These are phyloP conservation scores for Tetraselmis chui DNA, from an alignment of 139 green algal genomes.

Conservation along the genomic window DNA sequence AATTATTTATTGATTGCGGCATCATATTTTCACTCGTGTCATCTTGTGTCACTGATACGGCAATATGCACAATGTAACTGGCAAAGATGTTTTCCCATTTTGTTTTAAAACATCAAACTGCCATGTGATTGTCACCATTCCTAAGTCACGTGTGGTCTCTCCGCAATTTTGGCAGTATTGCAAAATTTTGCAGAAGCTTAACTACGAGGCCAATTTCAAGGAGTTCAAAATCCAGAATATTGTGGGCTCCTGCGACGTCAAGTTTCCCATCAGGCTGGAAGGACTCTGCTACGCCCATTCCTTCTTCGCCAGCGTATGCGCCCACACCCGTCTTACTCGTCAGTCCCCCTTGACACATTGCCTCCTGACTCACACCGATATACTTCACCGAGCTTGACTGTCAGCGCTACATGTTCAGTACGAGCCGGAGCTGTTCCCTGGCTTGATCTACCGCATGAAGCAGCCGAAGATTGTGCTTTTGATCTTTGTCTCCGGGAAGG, in stretches of 20 bases:
- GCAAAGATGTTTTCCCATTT: too few relatives aligned
- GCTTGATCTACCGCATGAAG: slow-evolving; percentile 98
- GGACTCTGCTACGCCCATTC: slow-evolving; percentile 64
- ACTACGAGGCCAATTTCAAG: slow-evolving; percentile 76
- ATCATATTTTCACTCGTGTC: too few relatives aligned
- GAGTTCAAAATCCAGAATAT: slow-evolving; percentile 98
- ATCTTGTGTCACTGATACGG: too few relatives aligned
- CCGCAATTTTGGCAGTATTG: slow-evolving; percentile 63
- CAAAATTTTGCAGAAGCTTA: slow-evolving; percentile 89
- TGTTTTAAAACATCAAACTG: too few relatives aligned
- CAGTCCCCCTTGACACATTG: background rate
- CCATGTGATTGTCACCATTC: too few relatives aligned
- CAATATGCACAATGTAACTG: too few relatives aligned
- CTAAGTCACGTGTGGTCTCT: too few relatives aligned
- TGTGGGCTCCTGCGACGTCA: slow-evolving; percentile 53
- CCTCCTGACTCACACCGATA: background rate
- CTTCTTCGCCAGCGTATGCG: slow-evolving; percentile 67
- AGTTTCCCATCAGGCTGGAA: slow-evolving; percentile 56
- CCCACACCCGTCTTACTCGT: background rate
- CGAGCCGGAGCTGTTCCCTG: slow-evolving; percentile 98
- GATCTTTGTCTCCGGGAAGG: slow-evolving; percentile 98
- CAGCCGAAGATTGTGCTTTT: slow-evolving; percentile 97
- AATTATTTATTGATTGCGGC: too few relatives aligned
- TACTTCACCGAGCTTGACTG: too few relatives aligned
- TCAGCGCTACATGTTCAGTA: slow-evolving; percentile 54